phyloP scores from a whole-genome alignment of 257 asterid species.

The Nicotiana noctiflora region DNA sequence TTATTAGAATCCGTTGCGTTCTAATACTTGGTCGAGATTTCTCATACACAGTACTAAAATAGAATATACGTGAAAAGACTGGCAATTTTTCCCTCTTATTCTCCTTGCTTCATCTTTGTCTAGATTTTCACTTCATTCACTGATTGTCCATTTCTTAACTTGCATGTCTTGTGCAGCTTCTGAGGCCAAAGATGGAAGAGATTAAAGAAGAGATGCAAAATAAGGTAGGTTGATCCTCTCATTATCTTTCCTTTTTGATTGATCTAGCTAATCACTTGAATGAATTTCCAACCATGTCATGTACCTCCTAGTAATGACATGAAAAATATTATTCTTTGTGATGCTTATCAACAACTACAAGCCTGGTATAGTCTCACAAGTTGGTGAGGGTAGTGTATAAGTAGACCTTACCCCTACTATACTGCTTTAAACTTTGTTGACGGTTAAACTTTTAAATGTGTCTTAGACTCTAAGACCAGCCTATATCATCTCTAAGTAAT shows the following conservation, averaged over 20 bases:
- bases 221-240: slow-evolving; percentile 39
- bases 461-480: background rate
- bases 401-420: background rate
- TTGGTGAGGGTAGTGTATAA: too few relatives aligned
- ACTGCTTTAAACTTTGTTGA: background rate
- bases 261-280: background rate
- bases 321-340: background rate
- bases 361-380: too few relatives aligned
- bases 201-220: slow-evolving; percentile 67
- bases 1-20: background rate
- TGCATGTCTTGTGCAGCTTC: slow-evolving; percentile 50
- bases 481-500: background rate
- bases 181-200: slow-evolving; percentile 67
- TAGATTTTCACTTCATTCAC: background rate
- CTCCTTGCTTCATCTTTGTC: background rate
- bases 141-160: background rate
- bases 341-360: too few relatives aligned
- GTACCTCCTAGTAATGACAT: background rate
- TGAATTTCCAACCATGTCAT: background rate
- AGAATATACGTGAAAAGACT: background rate
- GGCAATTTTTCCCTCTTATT: background rate
- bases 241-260: slow-evolving; percentile 4
- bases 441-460: background rate
- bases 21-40: background rate
- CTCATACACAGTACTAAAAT: background rate